Evolutionary conservation across 352 stramenopile species (phyloP), one percentile per base, ranked within the genome.

Genomic region (Pythium utonaiense): DNA sequence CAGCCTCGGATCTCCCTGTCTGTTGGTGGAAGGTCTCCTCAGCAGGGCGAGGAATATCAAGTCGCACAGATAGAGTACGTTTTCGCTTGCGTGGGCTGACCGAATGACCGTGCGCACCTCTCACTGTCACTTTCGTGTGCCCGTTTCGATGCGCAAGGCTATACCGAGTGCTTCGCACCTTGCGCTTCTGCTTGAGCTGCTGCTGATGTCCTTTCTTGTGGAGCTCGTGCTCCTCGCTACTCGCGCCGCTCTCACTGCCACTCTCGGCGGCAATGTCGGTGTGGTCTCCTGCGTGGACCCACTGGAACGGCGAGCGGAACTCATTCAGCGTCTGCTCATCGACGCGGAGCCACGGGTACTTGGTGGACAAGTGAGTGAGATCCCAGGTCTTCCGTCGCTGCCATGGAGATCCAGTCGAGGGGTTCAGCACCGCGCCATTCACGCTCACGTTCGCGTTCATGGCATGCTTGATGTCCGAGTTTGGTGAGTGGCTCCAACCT

Each of bases 321-420:
- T 92, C 80, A 21, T 78, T 67, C 25, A 92, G 64, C 17, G 83
- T 79, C 62, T 80, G 62, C 14, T 67, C 65, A 31, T 90, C 82
- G 22, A 89, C 74, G 48, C 76, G 80, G 45, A 92, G 71, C 83
- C 83, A 92, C 27, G 83, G 83, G 64, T 92, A 92, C 68, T 92
- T 92, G 50, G 68, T 44, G 13, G 67, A 65, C 17, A 92, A 47
- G 22, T 86, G 70, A 24, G 67, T 77, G 52, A 87, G 60, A 31
- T 92, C 82, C 80, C 78, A 89, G 24, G 38, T 38, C 31, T 54
- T 54, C 6, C 47, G 48, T 3, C 49, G 36, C 28, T 22, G 28
- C 16, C 9, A 17, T 25, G 52, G 12, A 6, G 19, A 44, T 6
- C 30, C 42, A 30, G 28, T 16, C 12, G 42, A 21, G 42, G n/a